Conservation (phyloP, 768 basidiomycete genomes). For the Tylopilus balloui region DNA sequence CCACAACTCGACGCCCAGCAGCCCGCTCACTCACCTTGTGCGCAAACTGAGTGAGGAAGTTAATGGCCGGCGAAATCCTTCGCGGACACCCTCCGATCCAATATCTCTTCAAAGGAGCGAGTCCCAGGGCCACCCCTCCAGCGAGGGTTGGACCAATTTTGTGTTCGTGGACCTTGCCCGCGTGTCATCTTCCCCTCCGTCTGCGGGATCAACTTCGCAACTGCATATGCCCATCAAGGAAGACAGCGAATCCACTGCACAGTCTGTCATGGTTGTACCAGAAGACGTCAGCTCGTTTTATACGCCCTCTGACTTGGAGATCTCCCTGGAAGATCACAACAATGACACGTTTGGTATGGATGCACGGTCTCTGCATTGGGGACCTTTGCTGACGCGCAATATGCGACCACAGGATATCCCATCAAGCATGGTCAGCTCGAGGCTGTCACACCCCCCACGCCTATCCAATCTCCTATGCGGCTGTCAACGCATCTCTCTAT, state of each 20-base stretch:
- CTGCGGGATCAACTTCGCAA: conserved; percentile 9
- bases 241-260: conserved; percentile 1
- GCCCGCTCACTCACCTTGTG: conserved; percentile 37
- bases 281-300: conserved; percentile 27
- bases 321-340: conserved; percentile 11
- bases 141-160: conserved; percentile 8
- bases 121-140: conserved; percentile 9
- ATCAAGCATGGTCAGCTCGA: conserved; percentile 21
- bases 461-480: conserved; percentile 9
- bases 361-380: background rate
- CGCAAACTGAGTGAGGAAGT: conserved; percentile 40
- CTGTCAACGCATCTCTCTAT: conserved; percentile 24
- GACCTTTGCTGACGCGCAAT: background rate
- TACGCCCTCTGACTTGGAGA: conserved; percentile 19
- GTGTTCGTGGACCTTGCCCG: conserved; percentile 17
- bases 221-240: conserved; percentile 6
- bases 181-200: conserved; percentile 16
- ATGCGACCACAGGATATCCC: conserved; percentile 17
- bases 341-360: conserved; percentile 31
- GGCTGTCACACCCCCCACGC: conserved; percentile 9
- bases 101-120: conserved; percentile 8
- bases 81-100: conserved; percentile 11
- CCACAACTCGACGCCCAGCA: conserved; percentile 28
- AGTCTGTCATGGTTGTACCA: conserved; percentile 9
- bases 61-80: conserved; percentile 21